Conservation (phyloP, 78 protist species). For the Dictyostelium discoideum region DNA sequence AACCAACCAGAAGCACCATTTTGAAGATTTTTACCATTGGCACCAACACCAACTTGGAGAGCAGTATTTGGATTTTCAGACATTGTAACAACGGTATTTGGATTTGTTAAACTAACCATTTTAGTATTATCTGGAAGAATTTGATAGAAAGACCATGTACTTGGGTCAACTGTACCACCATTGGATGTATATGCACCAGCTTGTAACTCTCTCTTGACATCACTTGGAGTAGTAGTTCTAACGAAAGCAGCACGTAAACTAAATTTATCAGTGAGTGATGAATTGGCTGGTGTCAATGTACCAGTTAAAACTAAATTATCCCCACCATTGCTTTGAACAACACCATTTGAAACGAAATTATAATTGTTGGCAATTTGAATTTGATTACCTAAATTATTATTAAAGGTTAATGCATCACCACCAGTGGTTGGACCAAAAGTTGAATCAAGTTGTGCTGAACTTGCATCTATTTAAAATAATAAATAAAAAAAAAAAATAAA, state of each 20-base stretch:
- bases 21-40: slow-evolving; percentile 61
- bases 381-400: background rate
- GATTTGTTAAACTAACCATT: background rate
- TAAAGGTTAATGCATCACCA: slow-evolving; percentile 34
- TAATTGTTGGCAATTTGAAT: background rate
- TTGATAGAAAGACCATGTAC: slow-evolving; percentile 27
- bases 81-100: background rate
- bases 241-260: background rate
- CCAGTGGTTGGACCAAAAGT: slow-evolving; percentile 32
- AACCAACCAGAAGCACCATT: slow-evolving; percentile 66
- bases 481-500: too few relatives aligned
- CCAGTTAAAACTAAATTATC: slow-evolving; percentile 9
- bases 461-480: background rate
- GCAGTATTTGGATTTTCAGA: background rate
- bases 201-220: slow-evolving; percentile 34
- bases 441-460: slow-evolving; percentile 26
- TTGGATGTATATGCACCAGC: background rate
- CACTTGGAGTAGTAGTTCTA: background rate
- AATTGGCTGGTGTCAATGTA: slow-evolving; percentile 19
- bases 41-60: slow-evolving; percentile 65
- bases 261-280: background rate
- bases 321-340: background rate
- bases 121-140: background rate
- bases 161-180: slow-evolving; percentile 44
- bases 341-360: background rate